These are phyloP conservation scores for Wallacemonas sp. DNA, from an alignment of 208 protist genomes.

Conservation along the genomic window DNA sequence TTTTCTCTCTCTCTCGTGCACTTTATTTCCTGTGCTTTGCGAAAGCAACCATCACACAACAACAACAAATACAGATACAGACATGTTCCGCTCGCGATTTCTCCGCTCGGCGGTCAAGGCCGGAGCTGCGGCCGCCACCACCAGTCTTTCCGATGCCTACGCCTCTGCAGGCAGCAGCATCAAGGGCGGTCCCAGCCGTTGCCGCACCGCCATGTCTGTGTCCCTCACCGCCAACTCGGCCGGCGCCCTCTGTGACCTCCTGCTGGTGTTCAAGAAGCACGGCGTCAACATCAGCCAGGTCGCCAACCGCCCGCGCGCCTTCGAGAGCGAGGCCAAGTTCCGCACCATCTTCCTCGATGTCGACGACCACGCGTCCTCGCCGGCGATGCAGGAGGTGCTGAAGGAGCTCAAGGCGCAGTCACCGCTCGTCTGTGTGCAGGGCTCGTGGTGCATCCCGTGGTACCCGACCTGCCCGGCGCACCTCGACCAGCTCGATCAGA, in stretches of 20 bases:
- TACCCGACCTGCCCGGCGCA: conserved; percentile 73
- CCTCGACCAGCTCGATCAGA: conserved; percentile 86
- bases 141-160: conserved; percentile 52
- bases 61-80: neutral
- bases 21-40: too few species aligned
- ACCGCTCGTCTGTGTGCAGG: conserved; percentile 38
- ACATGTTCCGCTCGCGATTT: conserved; percentile 11
- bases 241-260: conserved; percentile 51
- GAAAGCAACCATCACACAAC: too few species aligned
- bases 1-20: too few species aligned
- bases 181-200: conserved; percentile 31
- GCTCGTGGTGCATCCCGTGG: conserved; percentile 75
- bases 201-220: conserved; percentile 57
- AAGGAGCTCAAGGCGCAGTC: conserved; percentile 25
- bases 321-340: conserved; percentile 41
- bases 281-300: conserved; percentile 65
- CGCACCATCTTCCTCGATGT: conserved; percentile 75
- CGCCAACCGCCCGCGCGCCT: conserved; percentile 42
- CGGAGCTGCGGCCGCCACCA: conserved; percentile 11
- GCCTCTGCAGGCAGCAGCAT: conserved; percentile 48
- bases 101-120: conserved; percentile 16
- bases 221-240: conserved; percentile 42
- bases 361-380: conserved; percentile 45
- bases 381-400: conserved; percentile 38
- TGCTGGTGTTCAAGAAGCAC: conserved; percentile 42